These are phyloP conservation scores for Lathyrus aphaca DNA, from an alignment of 306 rosid genomes.

Conservation along the genomic window DNA sequence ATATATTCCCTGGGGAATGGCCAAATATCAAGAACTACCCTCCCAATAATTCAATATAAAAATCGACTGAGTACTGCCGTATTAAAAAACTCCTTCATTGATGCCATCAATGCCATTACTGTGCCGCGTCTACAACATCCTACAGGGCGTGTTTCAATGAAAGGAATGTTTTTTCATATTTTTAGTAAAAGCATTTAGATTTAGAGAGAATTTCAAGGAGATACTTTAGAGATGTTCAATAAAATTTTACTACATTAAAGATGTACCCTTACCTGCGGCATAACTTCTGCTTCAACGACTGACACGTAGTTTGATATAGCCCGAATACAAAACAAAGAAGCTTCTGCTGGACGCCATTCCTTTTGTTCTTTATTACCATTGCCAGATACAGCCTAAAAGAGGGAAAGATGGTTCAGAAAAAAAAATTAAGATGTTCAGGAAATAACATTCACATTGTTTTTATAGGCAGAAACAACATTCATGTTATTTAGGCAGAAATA, in stretches of 20 bases:
- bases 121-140: constrained; percentile 14
- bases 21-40: constrained; percentile 24
- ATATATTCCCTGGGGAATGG: constrained; percentile 1
- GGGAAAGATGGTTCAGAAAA: background rate
- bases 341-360: constrained; percentile 97
- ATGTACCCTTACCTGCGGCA: constrained; percentile 80
- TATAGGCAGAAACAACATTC: constrained; percentile 15
- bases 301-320: constrained; percentile 92
- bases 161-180: constrained; percentile 5
- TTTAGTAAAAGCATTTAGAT: constrained; percentile 15
- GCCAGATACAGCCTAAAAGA: constrained; percentile 73
- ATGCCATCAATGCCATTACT: background rate
- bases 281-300: constrained; percentile 84
- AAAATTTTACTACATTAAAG: constrained; percentile 29
- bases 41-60: constrained; percentile 15
- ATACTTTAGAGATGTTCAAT: constrained; percentile 1
- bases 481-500: constrained; percentile 1
- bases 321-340: constrained; percentile 93
- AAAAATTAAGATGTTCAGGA: constrained; percentile 30
- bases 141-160: constrained; percentile 21
- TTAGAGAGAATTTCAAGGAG: background rate
- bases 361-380: constrained; percentile 65
- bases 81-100: background rate
- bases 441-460: constrained; percentile 9
- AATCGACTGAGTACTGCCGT: background rate